Evolutionary conservation across 495 filamentous ascomycete species (phyloP).

Genomic region (Sabuloglossum arenarium): DNA sequence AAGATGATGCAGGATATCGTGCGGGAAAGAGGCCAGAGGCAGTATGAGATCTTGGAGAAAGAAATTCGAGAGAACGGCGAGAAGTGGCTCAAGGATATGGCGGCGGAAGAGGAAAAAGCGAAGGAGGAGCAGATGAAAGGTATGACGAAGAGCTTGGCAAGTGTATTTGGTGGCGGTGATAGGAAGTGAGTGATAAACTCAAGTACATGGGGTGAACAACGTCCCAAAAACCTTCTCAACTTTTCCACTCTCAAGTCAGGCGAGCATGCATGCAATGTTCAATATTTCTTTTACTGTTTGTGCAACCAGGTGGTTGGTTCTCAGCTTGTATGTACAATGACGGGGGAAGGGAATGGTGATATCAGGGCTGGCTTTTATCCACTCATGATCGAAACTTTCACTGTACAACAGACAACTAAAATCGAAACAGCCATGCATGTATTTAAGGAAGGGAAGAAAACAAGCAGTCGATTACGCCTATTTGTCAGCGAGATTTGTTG

Average conservation of each 20-base stretch:
- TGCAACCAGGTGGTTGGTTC: no score
- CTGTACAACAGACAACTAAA: neutral
- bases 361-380: neutral
- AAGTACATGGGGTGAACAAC: no score
- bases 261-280: no score
- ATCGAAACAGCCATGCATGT: neutral
- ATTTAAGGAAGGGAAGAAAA: neutral
- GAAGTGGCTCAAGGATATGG: constrained; percentile 87
- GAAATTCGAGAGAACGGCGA: constrained; percentile 82
- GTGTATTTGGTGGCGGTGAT: constrained; percentile 26
- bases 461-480: no score
- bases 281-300: no score
- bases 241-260: no score
- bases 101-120: constrained; percentile 59
- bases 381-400: neutral
- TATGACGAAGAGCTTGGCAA: constrained; percentile 46
- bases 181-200: neutral
- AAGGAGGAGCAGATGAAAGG: constrained; percentile 78
- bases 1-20: constrained; percentile 93
- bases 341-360: neutral
- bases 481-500: no score
- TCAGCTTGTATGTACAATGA: neutral
- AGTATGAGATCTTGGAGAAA: constrained; percentile 71
- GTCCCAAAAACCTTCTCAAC: no score
- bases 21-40: constrained; percentile 71